phyloP scores from a whole-genome alignment of 2,329 filamentous ascomycete species.

The Pseudogymnoascus sp. region DNA sequence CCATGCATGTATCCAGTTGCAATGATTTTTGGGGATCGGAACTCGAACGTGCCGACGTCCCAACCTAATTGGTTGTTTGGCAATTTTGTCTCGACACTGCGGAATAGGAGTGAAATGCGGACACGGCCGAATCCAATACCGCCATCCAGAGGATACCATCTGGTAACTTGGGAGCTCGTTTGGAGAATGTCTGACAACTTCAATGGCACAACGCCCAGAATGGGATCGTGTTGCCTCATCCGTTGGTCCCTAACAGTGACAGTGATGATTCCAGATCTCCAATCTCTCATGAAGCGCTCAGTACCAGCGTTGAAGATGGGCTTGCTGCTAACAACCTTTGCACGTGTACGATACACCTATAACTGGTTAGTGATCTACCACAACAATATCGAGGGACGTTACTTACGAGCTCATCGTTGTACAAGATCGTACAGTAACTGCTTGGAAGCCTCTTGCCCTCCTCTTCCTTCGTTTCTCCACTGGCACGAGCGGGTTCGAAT shows the following conservation, averaged over 20 bases:
- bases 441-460: conserved; percentile 72
- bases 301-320: conserved; percentile 97
- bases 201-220: conserved; percentile 84
- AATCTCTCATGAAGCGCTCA: conserved; percentile 86
- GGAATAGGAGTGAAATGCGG: conserved; percentile 82
- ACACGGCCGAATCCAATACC: conserved; percentile 88
- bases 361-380: conserved; percentile 15
- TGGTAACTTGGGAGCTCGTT: conserved; percentile 70
- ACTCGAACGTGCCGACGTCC: conserved; percentile 93
- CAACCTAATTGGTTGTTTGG: conserved; percentile 83
- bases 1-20: conserved; percentile 48
- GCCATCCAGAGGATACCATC: conserved; percentile 95
- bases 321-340: conserved; percentile 87
- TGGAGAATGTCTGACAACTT: conserved; percentile 83
- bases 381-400: neutral
- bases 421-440: conserved; percentile 85
- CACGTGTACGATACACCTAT: conserved; percentile 79
- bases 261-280: conserved; percentile 79
- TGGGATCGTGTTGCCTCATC: conserved; percentile 87
- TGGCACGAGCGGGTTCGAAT: conserved; percentile 78
- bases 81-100: conserved; percentile 76
- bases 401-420: conserved; percentile 72
- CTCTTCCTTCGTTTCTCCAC: conserved; percentile 82
- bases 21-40: conserved; percentile 62
- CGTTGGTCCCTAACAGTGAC: conserved; percentile 82